Base-by-base conservation (phyloP, 306 rosid species). In the Leucaena leucocephala region DNA sequence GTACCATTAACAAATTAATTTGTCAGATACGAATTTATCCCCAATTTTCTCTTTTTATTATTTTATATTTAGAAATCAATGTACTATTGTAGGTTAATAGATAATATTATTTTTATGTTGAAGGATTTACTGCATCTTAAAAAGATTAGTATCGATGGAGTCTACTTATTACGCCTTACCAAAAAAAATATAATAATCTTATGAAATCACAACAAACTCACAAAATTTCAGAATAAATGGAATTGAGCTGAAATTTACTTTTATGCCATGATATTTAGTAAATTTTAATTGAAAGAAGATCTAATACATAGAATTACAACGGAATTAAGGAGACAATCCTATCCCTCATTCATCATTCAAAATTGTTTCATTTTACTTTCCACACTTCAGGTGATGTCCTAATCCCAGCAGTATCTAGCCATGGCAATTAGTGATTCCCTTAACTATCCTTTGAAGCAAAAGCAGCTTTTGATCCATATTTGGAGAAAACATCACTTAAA, bases 401-500 rank as follows among this genome's bases (percentile, higher is more conserved):
- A 58, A 63, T 43, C 80, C 52, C 36, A 40, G 10, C 22, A 65
- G 46, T 38, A 64, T 59, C 16, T 43, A 34, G 43, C 42, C 76
- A 45, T 17, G 35, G 64, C 62, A 72, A 72, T 12, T 17, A 72
- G 14, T 40, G 17, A 42, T 43, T 43, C n/a, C 33, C 54, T 82
- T 80, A 68, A 2, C 22, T 70, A 33, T 80, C 81, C 76, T 83
- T 86, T 64, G 79, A 86, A 74, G 83, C 82, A 16, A 75, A 45
- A 45, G 88, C 67, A 76, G 89, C 22, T 76, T 91, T 89, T n/a
- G 34, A 54, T 62, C 96, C 92, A 49, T 95, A 95, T 83, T 90
- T 95, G 22, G 97, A 87, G 84, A 91, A 85, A 82, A 92, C 98
- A 43, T 89, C 94, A 67, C 50, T 84, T n/a, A 92, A 80, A 49